Evolutionary conservation across 305 asterid genomes (phyloP).

Genomic region (Fraxinus sp.): DNA sequence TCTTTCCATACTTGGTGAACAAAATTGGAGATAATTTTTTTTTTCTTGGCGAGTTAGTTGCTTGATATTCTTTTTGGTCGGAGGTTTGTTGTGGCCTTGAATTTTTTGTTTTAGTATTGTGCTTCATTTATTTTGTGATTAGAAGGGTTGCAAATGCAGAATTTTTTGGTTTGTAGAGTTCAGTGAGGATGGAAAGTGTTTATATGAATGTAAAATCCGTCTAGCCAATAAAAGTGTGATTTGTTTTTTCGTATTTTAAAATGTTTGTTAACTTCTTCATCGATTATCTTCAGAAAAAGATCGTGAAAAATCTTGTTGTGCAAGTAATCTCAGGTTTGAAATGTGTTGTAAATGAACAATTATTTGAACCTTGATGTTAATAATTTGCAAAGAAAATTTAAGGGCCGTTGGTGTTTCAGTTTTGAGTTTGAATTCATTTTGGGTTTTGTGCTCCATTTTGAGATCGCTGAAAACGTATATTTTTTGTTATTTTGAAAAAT

Average conservation of each 20-base stretch:
- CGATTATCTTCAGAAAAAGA: not conserved
- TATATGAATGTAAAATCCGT: not conserved
- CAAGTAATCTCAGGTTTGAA: not conserved
- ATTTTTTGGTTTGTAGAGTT: not conserved
- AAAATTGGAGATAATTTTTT: slow-evolving; percentile 17
- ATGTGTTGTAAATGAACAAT: not conserved
- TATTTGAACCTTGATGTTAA: not conserved
- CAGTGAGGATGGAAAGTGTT: not conserved
- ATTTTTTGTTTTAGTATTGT: not conserved
- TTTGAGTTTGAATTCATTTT: no score
- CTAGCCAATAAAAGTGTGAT: not conserved
- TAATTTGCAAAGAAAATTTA: not conserved
- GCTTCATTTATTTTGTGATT: not conserved
- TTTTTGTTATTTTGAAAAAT: no score
- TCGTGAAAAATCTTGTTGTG: not conserved
- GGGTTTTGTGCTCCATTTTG: no score
- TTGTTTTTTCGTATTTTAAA: not conserved
- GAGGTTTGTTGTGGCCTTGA: not conserved
- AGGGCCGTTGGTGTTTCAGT: no score
- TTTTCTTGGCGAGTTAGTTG: slow-evolving; percentile 27
- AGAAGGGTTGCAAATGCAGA: not conserved
- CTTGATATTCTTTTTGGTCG: slow-evolving; percentile 48
- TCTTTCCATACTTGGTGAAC: slow-evolving; percentile 26
- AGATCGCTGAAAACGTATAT: no score
- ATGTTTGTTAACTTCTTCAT: not conserved